phyloP scores from a whole-genome alignment of 225 moss, liverwort and hornwort genomes.

The Sphagnum tenellum region DNA sequence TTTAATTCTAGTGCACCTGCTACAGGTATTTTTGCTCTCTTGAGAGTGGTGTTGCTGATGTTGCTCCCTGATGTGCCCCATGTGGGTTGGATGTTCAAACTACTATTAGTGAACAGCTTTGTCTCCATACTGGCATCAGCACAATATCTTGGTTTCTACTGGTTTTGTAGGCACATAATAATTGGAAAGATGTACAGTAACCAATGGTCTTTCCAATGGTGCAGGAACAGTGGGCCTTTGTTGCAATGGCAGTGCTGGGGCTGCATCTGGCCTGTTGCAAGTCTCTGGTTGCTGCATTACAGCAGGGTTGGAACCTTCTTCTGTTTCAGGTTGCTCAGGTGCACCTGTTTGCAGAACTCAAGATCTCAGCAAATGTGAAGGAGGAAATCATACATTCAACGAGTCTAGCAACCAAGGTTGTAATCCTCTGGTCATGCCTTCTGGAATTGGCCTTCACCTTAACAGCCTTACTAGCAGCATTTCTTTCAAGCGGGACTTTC shows the following conservation, averaged over 20 bases:
- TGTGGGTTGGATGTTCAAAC: no score
- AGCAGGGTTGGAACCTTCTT: conserved; percentile 19
- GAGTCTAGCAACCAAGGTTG: conserved; percentile 19
- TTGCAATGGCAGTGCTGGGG: conserved; percentile 15
- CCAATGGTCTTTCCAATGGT: no score
- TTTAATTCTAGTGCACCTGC: no score
- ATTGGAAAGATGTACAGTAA: no score
- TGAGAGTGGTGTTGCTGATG: no score
- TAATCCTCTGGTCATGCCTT: conserved; percentile 34
- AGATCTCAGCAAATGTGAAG: conserved; percentile 15
- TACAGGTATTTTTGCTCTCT: no score
- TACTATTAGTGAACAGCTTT: no score
- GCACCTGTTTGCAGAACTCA: conserved; percentile 19
- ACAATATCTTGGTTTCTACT: no score
- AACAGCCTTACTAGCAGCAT: conserved; percentile 62
- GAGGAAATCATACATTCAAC: conserved; percentile 13
- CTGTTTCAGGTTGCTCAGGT: conserved; percentile 8
- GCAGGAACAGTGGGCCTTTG: conserved; percentile 23
- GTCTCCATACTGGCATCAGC: no score
- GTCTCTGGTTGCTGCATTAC: conserved; percentile 30
- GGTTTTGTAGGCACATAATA: no score
- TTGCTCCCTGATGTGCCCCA: no score
- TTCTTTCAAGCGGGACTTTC: conserved; percentile 27
- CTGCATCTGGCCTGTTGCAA: conserved; percentile 36
- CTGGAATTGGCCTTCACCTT: conserved; percentile 79